Percentiles rank a stretch among this genome's conserved stretches.
Evolutionary conservation across 495 filamentous ascomycete genomes (phyloP).

Genomic region (Rhizodiscina lignyota): DNA sequence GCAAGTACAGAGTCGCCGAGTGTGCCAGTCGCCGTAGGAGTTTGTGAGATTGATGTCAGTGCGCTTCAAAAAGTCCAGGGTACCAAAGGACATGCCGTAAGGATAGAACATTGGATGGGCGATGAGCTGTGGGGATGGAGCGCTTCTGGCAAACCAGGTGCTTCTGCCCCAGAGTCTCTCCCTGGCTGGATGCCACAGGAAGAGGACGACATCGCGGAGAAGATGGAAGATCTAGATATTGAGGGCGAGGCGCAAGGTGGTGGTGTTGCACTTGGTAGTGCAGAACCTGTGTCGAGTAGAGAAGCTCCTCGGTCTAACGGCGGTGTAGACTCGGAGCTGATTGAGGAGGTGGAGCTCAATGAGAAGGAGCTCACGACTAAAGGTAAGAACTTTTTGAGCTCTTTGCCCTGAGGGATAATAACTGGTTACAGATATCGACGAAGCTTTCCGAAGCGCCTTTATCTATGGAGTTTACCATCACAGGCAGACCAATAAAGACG

Average conservation of each 20-base stretch:
- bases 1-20: conserved; percentile 42
- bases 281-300: too few species aligned
- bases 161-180: conserved; percentile 14
- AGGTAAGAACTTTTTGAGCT: background rate
- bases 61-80: conserved; percentile 41
- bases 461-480: conserved; percentile 42
- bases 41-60: conserved; percentile 51
- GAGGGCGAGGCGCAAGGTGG: conserved; percentile 28
- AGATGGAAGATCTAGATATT: conserved; percentile 13
- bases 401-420: background rate
- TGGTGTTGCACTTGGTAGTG: conserved; percentile 26
- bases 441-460: conserved; percentile 50
- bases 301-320: too few species aligned
- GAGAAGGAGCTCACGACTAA: conserved; percentile 5
- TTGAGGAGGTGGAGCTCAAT: conserved; percentile 5
- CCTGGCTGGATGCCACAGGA: conserved; percentile 21
- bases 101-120: conserved; percentile 53
- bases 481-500: conserved; percentile 32
- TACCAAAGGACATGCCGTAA: conserved; percentile 49
- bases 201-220: conserved; percentile 9
- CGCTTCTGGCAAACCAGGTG: conserved; percentile 34
- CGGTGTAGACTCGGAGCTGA: background rate
- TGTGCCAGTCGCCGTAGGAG: conserved; percentile 47
- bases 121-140: conserved; percentile 60
- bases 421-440: conserved; percentile 42